Base-by-base conservation (phyloP, 106 monocot species). In the Platanthera zijinensis region DNA sequence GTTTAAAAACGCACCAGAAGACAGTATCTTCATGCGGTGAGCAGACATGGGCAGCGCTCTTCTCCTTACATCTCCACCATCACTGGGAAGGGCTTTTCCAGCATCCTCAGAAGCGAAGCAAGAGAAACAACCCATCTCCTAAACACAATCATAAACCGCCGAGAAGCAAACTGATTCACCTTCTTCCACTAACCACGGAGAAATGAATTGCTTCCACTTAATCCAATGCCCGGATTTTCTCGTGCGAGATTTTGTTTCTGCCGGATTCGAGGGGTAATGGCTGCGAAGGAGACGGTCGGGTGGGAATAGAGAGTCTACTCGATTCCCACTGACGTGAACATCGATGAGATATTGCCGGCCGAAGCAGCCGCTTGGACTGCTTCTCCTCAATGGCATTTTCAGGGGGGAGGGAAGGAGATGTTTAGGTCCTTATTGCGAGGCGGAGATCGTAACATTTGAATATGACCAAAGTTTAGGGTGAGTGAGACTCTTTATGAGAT, bases 41-140 rank as follows among this genome's bases (percentile, higher is more conserved):
- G 21, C 72, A 21, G 13, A 49, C 51, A 72, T 51, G 51, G 19
- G 46, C 50, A 22, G 18, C 51, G 2, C 72, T 66, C 30, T 30
- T 11, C 51, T 47, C 72, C 1, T 72, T 22, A 3, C 72, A 72
- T 51, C 72, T 3, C 21, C 49, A 49, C 22, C 50, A 14, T 46
- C 50, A 8, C 72, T 18, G 3, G 21, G 45, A 72, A 15, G 18
- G 14, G 15, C 50, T 10, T 51, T 12, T 8, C 5, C 72, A 7
- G 4, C 51, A 17, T 71, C 71, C 71, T 50, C 19, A 13, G 51
- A 49, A 72, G 2, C 72, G 50, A 72, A 72, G 51, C 72, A 72
- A 72, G 72, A 19, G 72, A 72, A 72, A 51, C 72, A 72, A 22
- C 72, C 72, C 72, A 72, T 72, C 51, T 48, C 28, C 70, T 46